Base-by-base conservation (phyloP, 805 yeast genomes). In the Blastobotrys peoriensis region DNA sequence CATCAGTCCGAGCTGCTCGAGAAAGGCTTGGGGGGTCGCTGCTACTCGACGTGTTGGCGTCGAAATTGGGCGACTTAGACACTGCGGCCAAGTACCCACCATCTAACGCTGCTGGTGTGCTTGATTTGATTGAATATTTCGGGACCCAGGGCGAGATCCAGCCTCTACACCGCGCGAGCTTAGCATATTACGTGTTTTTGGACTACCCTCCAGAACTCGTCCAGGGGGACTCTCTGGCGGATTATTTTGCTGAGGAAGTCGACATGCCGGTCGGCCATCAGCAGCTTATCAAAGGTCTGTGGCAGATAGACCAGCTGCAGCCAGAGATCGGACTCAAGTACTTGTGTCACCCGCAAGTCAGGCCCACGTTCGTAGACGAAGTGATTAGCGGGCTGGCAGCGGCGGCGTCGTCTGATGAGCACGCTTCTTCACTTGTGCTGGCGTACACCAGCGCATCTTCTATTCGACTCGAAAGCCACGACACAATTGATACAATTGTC, bases 261-360 rank as follows among this genome's bases (percentile, higher is more conserved):
- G 54, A 44, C 36, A 30, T 54, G 16, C 51, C 56, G 3, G 28
- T 22, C 4, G 54, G 52, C 18, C 43, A 48, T 30, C 44, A 40
- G 33, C 45, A 48, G 16, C 42, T 52, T 20, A 45, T 52, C 23
- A 28, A 28, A 22, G 58, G 55, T 9, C 45, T 49, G 33, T 52
- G 56, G 54, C 33, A 44, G 25, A 20, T 53, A 21, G 58, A 53
- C 33, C 44, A 40, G 9, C 48, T 49, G 5, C 25, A 47, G n/a
- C 44, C 42, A 17, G 43, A 43, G 2, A 17, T 23, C 21, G 55
- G 51, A 4, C 37, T 52, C 18, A n/a, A 28, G 10, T 37, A 48
- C 23, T 42, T 52, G 18, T 36, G 51, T 30, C 47, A 53, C 33
- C 56, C 56, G 3, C 41, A 41, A 13, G 50, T 37, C 16, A 10